These are phyloP conservation scores for Ophiostoma tasmaniense DNA, from an alignment of 2,329 filamentous ascomycete species.

Conservation along the genomic window DNA sequence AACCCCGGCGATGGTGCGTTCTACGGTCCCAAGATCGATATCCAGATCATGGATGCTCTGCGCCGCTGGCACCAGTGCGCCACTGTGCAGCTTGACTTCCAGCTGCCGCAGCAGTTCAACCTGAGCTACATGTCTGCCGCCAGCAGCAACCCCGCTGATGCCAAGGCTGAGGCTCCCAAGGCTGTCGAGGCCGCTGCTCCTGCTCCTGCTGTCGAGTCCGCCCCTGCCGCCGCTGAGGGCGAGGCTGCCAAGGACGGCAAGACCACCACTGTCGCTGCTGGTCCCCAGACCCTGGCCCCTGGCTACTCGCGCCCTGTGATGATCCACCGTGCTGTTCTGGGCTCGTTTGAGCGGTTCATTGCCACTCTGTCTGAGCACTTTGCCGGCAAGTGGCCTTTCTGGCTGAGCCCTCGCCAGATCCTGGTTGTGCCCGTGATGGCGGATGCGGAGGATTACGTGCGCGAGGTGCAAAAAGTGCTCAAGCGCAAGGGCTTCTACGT, in stretches of 20 bases:
- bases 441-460: constrained; percentile 61
- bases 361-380: constrained; percentile 79
- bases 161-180: constrained; percentile 5
- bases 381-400: constrained; percentile 82
- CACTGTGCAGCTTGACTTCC: constrained; percentile 91
- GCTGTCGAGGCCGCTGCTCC: constrained; percentile 26
- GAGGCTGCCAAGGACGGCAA: constrained; percentile 27
- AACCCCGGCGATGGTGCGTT: constrained; percentile 96
- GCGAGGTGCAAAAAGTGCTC: constrained; percentile 63
- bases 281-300: constrained; percentile 46
- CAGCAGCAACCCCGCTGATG: constrained; percentile 13
- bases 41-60: constrained; percentile 83
- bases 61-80: constrained; percentile 72
- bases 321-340: constrained; percentile 79
- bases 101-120: constrained; percentile 33
- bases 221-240: constrained; percentile 35
- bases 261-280: constrained; percentile 26
- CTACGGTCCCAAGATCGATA: constrained; percentile 97
- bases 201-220: constrained; percentile 25
- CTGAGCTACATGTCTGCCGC: constrained; percentile 26
- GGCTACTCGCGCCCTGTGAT: constrained; percentile 76
- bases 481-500: constrained; percentile 60
- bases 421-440: constrained; percentile 71
- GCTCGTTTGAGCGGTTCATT: constrained; percentile 53
- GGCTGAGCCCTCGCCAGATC: constrained; percentile 76